Percentiles rank a stretch among this genome's conserved stretches.
Evolutionary conservation across 495 filamentous ascomycete species (phyloP).

Genomic region (Aspergillus sparsus): DNA sequence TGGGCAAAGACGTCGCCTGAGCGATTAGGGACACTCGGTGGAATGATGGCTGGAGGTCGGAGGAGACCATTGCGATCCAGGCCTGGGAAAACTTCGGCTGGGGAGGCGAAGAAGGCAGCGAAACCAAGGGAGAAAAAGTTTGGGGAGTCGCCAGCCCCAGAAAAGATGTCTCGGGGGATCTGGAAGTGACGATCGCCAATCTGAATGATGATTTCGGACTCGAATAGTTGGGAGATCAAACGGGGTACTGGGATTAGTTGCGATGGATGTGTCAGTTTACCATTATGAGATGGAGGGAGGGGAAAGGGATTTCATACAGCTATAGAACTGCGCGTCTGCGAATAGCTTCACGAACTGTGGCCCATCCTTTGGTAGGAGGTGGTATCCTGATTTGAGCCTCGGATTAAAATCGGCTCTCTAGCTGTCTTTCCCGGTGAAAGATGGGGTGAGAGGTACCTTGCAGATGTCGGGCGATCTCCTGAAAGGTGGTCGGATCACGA

Average conservation of each 20-base stretch:
- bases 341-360: slow-evolving; percentile 88
- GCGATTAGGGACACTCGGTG: slow-evolving; percentile 77
- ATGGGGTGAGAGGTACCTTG: slow-evolving; percentile 58
- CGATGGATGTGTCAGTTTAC: slow-evolving; percentile 18
- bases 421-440: too few relatives aligned
- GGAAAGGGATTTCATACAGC: slow-evolving; percentile 50
- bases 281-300: background rate
- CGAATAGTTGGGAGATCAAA: slow-evolving; percentile 90
- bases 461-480: slow-evolving; percentile 85
- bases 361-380: slow-evolving; percentile 79
- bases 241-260: slow-evolving; percentile 63
- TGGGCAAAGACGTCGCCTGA: slow-evolving; percentile 80
- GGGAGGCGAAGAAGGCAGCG: slow-evolving; percentile 80
- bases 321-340: slow-evolving; percentile 96
- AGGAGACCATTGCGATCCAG: slow-evolving; percentile 78
- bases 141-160: slow-evolving; percentile 77
- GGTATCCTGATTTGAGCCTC: slow-evolving; percentile 60
- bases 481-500: slow-evolving; percentile 86
- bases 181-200: slow-evolving; percentile 85
- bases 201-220: slow-evolving; percentile 86
- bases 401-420: background rate
- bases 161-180: slow-evolving; percentile 87
- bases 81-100: slow-evolving; percentile 81
- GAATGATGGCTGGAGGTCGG: slow-evolving; percentile 82
- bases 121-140: slow-evolving; percentile 98